Percentiles rank a stretch among this genome's conserved stretches.
Conservation (phyloP, 2,329 filamentous ascomycete species). For the Apiospora phragmitis region DNA sequence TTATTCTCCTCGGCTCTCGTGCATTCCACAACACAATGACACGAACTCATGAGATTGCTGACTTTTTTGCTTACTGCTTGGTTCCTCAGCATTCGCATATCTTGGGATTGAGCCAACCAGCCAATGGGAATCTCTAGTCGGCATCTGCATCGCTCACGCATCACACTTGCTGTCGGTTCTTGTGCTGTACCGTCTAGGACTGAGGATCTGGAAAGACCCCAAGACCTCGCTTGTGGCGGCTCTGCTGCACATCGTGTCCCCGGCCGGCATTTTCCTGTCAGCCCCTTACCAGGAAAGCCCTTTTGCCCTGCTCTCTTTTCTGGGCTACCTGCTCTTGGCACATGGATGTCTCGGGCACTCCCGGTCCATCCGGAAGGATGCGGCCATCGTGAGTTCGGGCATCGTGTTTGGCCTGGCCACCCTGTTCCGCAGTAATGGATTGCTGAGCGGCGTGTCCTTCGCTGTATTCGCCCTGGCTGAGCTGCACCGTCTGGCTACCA, state of each 20-base stretch:
- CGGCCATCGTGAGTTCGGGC: constrained; percentile 62
- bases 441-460: constrained; percentile 79
- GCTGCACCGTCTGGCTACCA: constrained; percentile 40
- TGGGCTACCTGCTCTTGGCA: constrained; percentile 70
- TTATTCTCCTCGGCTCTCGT: neutral
- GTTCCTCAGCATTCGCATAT: constrained; percentile 23
- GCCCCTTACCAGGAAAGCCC: constrained; percentile 81
- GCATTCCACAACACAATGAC: neutral
- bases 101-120: constrained; percentile 26
- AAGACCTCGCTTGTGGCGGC: constrained; percentile 68
- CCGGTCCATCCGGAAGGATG: constrained; percentile 39
- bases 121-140: constrained; percentile 50
- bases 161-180: constrained; percentile 77
- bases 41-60: no score
- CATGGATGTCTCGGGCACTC: constrained; percentile 40
- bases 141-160: constrained; percentile 67
- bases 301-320: constrained; percentile 76
- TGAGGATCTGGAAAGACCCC: constrained; percentile 51
- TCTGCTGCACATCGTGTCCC: constrained; percentile 77
- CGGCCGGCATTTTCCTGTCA: constrained; percentile 85
- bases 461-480: constrained; percentile 57
- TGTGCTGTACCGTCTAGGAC: constrained; percentile 67
- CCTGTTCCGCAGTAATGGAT: constrained; percentile 79
- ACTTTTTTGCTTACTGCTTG: neutral
- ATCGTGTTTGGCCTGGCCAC: constrained; percentile 71